A percentile compares a stretch with the other conserved stretches of the same genome.
phyloP scores from a whole-genome alignment of 768 basidiomycete species.

The Rhizopogon vinicolor region DNA sequence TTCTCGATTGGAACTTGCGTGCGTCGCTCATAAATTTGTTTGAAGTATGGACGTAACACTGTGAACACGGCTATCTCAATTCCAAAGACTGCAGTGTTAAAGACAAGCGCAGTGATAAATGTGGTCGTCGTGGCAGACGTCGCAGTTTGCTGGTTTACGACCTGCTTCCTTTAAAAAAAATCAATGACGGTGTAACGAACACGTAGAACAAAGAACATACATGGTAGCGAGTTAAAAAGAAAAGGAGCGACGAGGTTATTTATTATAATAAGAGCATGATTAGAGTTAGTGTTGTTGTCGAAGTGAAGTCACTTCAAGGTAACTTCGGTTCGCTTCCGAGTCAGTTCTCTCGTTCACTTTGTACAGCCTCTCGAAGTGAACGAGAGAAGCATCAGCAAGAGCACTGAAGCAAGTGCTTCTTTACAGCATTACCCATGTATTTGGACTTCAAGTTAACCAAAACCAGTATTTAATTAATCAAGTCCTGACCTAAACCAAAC shows the following conservation, averaged over 20 bases:
- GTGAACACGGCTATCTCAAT: conserved; percentile 75
- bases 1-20: conserved; percentile 54
- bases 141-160: conserved; percentile 29
- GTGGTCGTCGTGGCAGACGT: conserved; percentile 65
- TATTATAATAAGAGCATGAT: too few relatives aligned
- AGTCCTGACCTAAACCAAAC: too few relatives aligned
- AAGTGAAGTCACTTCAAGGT: too few relatives aligned
- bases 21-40: conserved; percentile 84
- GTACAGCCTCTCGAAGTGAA: too few relatives aligned
- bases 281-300: too few relatives aligned
- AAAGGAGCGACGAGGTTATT: not conserved
- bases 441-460: too few relatives aligned
- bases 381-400: too few relatives aligned
- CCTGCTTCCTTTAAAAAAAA: conserved; percentile 28
- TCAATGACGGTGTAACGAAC: not conserved
- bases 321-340: too few relatives aligned
- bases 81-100: conserved; percentile 74
- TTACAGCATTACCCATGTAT: too few relatives aligned
- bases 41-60: conserved; percentile 81
- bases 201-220: conserved; percentile 13
- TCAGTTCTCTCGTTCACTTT: too few relatives aligned
- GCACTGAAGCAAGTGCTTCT: too few relatives aligned
- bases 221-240: not conserved
- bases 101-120: conserved; percentile 80
- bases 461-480: too few relatives aligned